A percentile compares a stretch with the other conserved stretches of the same genome.
Conservation (phyloP, 2,329 filamentous ascomycete genomes). For the Cladophialophora chaetospira region DNA sequence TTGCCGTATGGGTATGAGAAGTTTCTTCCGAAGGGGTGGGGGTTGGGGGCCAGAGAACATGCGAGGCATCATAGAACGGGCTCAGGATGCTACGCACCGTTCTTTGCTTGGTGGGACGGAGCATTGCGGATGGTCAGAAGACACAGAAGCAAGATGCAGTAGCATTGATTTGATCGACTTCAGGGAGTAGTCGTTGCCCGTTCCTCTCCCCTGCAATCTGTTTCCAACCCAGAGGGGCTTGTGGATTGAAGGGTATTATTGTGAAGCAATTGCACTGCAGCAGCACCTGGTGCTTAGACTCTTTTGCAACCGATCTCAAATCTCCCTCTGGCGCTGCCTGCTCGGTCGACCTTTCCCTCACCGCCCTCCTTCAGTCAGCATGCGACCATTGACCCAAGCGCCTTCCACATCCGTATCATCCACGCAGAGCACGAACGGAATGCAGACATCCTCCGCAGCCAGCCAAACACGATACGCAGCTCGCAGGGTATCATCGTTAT, state of each 20-base stretch:
- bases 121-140: neutral
- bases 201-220: neutral
- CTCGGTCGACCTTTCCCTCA: too few species aligned
- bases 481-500: neutral
- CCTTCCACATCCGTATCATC: neutral
- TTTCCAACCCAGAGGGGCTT: too few species aligned
- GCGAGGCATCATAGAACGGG: neutral
- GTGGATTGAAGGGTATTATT: too few species aligned
- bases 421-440: neutral
- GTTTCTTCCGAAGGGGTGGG: too few species aligned
- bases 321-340: too few species aligned
- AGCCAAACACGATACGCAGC: neutral
- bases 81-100: neutral
- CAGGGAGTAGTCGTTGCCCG: too few species aligned
- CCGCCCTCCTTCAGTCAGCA: neutral
- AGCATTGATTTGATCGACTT: too few species aligned
- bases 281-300: too few species aligned
- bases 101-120: neutral
- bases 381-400: neutral
- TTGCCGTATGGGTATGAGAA: too few species aligned
- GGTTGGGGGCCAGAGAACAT: neutral
- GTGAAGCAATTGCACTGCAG: too few species aligned
- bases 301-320: too few species aligned
- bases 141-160: neutral
- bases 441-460: neutral